Base-by-base conservation (phyloP, 257 asterid genomes). In the Petunia axillaris region DNA sequence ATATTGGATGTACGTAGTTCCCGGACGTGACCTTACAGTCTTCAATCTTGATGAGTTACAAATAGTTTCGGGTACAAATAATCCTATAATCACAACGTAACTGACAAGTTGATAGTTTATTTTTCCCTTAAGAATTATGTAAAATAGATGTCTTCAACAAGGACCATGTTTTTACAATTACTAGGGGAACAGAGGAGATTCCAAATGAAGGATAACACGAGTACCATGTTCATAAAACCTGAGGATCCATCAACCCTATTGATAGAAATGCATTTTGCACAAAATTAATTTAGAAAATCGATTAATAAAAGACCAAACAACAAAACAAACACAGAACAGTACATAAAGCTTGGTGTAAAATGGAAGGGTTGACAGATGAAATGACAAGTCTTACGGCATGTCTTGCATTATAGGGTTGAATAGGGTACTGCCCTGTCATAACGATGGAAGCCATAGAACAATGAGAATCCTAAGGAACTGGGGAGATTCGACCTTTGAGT, bases 391-490 rank as follows among this genome's bases (percentile, higher is more conserved):
- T 1, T 46, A 25, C 77, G 43, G 57, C 3, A 38, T 7, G 55
- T 52, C 14, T 52, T 52, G 8, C 3, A 0, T 25, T 25, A 25
- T 25, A 55, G 11, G n/a, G 43, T 43, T 68, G n/a, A 16, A 44
- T 1, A n/a, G 40, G n/a, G 57, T 16, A 46, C 76, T 70, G 5
- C 37, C 40, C 10, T 70, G 44, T 71, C 55, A 9, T 52, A 2
- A 52, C 55, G 8, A 52, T 52, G 10, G 14, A 52, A 52, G 60
- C 77, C 44, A 46, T 44, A 35, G 43, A 48, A 35, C 43, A 48
- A 25, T 3, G 77, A 59, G 60, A 71, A 71, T 71, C 77, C 60
- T 71, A 48, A 71, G 77, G 11, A 11, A 70, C 4, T 46, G 25
- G 36, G 25, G 25, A 25, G 25, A 25, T 40, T 15, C 54, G 1